Percentiles rank a stretch among this genome's conserved stretches.
These are phyloP conservation scores for Cladorrhinum samala DNA, from an alignment of 495 filamentous ascomycete species.

Conservation along the genomic window DNA sequence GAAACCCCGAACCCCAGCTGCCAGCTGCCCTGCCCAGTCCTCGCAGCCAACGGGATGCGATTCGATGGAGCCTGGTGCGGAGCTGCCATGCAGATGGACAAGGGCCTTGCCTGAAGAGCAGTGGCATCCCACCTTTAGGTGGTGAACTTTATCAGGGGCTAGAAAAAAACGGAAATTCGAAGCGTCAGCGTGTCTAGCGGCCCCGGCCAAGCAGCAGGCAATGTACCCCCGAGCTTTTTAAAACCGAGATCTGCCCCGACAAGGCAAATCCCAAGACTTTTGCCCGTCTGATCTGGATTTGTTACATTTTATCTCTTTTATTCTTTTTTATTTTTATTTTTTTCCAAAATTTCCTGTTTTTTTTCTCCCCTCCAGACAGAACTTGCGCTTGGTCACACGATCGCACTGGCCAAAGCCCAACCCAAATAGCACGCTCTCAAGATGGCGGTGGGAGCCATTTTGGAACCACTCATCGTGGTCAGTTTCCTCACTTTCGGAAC, in stretches of 20 bases:
- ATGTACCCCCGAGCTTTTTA: not conserved
- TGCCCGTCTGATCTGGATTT: not conserved
- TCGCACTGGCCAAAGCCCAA: too few species aligned
- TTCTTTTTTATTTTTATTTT: not conserved
- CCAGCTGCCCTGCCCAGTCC: too few species aligned
- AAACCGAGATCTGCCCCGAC: not conserved
- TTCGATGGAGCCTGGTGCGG: not conserved
- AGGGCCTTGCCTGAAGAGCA: not conserved
- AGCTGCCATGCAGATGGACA: not conserved
- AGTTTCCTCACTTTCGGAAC: constrained; percentile 27
- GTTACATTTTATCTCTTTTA: not conserved
- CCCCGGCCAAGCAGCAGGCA: not conserved
- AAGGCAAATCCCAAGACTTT: not conserved
- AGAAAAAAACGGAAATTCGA: not conserved
- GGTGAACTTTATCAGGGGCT: constrained; percentile 5
- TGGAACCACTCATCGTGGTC: constrained; percentile 30
- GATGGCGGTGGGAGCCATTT: constrained; percentile 30
- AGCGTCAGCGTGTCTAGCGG: too few species aligned
- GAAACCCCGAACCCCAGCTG: too few species aligned
- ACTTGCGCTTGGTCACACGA: too few species aligned
- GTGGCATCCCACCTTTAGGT: constrained; percentile 5
- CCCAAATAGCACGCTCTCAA: too few species aligned
- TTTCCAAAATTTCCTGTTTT: not conserved
- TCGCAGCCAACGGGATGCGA: not conserved
- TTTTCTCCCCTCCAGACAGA: not conserved